A percentile compares a stretch with the other conserved stretches of the same genome.
Conservation (phyloP, 495 filamentous ascomycete species). For the Glutinoglossum americanum region DNA sequence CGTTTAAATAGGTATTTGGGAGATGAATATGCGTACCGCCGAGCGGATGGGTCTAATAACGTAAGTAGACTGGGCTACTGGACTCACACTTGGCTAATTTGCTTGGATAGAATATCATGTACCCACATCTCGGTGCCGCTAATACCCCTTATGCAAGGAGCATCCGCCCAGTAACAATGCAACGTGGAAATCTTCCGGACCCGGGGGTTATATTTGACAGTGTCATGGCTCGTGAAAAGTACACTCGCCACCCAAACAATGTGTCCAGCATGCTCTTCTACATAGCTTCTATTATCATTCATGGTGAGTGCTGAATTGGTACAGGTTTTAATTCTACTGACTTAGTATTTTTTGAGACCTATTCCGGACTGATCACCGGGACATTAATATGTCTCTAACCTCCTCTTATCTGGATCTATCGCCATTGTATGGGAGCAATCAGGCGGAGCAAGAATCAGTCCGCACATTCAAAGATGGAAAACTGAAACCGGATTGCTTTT, state of each 20-base stretch:
- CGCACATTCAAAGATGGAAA: slow-evolving; percentile 65
- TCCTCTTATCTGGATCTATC: slow-evolving; percentile 74
- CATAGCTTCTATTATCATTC: slow-evolving; percentile 79
- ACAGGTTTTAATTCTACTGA: slow-evolving; percentile 9
- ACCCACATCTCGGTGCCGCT: slow-evolving; percentile 26
- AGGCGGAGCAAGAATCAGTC: slow-evolving; percentile 51
- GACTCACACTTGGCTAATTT: not conserved
- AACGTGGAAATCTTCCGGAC: not conserved
- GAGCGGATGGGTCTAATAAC: slow-evolving; percentile 4
- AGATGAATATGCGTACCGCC: slow-evolving; percentile 1
- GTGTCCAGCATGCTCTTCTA: slow-evolving; percentile 82
- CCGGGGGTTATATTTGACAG: not conserved
- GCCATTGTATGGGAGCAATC: slow-evolving; percentile 69
- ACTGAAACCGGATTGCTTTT: slow-evolving; percentile 66
- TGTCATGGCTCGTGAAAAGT: slow-evolving; percentile 28
- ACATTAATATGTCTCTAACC: slow-evolving; percentile 40
- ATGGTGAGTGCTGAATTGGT: slow-evolving; percentile 25
- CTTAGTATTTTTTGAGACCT: slow-evolving; percentile 21
- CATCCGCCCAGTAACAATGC: not conserved
- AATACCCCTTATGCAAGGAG: slow-evolving; percentile 18
- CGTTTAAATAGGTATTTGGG: not conserved
- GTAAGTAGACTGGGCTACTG: not conserved
- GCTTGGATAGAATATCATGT: slow-evolving; percentile 6
- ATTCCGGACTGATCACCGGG: slow-evolving; percentile 38
- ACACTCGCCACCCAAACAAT: slow-evolving; percentile 38